Evolutionary conservation across 768 basidiomycete genomes (phyloP).

Genomic region (Zangia roseola): DNA sequence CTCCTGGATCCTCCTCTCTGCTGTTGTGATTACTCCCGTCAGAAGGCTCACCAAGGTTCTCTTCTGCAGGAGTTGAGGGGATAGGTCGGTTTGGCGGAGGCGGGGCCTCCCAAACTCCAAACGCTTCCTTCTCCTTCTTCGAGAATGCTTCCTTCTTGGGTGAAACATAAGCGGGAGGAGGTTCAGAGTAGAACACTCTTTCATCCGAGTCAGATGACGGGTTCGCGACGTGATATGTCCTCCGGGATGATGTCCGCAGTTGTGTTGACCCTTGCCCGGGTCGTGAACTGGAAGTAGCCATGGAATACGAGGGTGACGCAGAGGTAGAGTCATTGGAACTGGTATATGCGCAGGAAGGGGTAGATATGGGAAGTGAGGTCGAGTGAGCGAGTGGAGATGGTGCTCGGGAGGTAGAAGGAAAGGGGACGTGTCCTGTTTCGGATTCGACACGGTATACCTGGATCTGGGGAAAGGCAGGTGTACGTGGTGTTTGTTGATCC

Average conservation of each 20-base stretch:
- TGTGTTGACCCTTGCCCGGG: slow-evolving; percentile 7
- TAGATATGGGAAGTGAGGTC: slow-evolving; percentile 17
- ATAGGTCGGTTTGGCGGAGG: slow-evolving; percentile 18
- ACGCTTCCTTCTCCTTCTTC: slow-evolving; percentile 21
- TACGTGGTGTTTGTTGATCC: slow-evolving; percentile 19
- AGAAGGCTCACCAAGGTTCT: slow-evolving; percentile 8
- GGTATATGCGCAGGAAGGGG: slow-evolving; percentile 8
- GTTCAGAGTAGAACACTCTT: slow-evolving; percentile 30
- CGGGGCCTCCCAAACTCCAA: not conserved
- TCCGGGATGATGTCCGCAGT: slow-evolving; percentile 37
- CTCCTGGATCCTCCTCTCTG: slow-evolving; percentile 1
- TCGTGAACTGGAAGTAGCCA: not conserved
- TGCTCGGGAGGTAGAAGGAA: slow-evolving; percentile 7
- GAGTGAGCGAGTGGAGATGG: slow-evolving; percentile 29
- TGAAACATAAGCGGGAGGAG: slow-evolving; percentile 48
- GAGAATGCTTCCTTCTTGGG: slow-evolving; percentile 9
- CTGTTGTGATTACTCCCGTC: not conserved
- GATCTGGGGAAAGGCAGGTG: slow-evolving; percentile 20
- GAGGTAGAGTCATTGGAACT: slow-evolving; percentile 10
- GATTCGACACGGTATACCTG: slow-evolving; percentile 25
- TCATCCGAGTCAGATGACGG: slow-evolving; percentile 27
- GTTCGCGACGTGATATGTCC: slow-evolving; percentile 44
- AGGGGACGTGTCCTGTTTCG: slow-evolving; percentile 12
- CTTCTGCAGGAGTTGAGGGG: slow-evolving; percentile 13
- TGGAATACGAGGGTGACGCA: slow-evolving; percentile 9